A percentile compares a stretch with the other conserved stretches of the same genome.
Evolutionary conservation across 2,329 filamentous ascomycete genomes (phyloP).

Genomic region (Aureobasidium sp.): DNA sequence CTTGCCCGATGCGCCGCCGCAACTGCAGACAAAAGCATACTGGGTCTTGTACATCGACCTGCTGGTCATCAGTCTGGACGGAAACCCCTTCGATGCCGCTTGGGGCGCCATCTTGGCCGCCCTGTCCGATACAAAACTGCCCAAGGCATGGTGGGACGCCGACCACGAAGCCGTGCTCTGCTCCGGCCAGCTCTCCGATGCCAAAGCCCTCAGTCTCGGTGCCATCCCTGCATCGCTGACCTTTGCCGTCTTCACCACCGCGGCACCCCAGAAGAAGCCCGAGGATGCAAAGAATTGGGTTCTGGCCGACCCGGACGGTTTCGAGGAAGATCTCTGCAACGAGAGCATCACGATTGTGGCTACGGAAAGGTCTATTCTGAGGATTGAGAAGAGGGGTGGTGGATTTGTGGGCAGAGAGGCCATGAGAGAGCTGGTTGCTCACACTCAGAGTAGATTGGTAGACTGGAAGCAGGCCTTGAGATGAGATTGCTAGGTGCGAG

Average conservation of each 20-base stretch:
- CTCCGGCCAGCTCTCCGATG: conserved; percentile 51
- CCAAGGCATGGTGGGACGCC: conserved; percentile 72
- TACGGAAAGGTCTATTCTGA: conserved; percentile 54
- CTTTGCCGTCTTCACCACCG: conserved; percentile 68
- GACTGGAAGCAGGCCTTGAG: conserved; percentile 38
- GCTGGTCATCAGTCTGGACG: conserved; percentile 88
- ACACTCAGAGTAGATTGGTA: conserved; percentile 57
- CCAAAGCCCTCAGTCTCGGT: conserved; percentile 51
- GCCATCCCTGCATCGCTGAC: conserved; percentile 70
- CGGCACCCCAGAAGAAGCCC: conserved; percentile 40
- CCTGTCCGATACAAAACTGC: conserved; percentile 68
- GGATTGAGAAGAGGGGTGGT: conserved; percentile 80
- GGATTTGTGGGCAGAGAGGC: conserved; percentile 58
- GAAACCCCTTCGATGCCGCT: conserved; percentile 83
- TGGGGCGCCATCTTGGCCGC: conserved; percentile 82
- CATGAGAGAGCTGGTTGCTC: conserved; percentile 51
- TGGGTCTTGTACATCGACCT: conserved; percentile 95
- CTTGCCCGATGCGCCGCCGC: conserved; percentile 32
- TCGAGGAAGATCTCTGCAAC: conserved; percentile 78
- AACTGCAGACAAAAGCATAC: conserved; percentile 65
- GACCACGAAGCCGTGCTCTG: conserved; percentile 77
- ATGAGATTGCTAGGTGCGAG: neutral
- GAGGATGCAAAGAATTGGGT: conserved; percentile 53
- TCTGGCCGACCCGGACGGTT: conserved; percentile 77
- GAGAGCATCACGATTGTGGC: conserved; percentile 80